Percentiles rank a stretch among this genome's conserved stretches.
These are phyloP conservation scores for Termitomyces titanicus DNA, from an alignment of 768 basidiomycete species.

Conservation along the genomic window DNA sequence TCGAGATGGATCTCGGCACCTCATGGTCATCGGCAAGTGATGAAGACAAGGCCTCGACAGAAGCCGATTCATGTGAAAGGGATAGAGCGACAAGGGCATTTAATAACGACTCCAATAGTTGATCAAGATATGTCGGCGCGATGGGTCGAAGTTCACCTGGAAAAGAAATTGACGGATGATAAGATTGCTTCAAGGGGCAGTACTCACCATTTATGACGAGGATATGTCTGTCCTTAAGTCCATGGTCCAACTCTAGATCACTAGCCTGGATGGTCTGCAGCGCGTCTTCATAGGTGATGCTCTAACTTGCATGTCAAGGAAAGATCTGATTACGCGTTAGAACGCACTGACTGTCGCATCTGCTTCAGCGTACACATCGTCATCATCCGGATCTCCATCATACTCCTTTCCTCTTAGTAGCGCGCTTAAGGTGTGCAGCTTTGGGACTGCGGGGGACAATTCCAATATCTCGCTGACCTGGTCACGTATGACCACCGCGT, in stretches of 20 bases:
- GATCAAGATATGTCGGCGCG: slow-evolving; percentile 57
- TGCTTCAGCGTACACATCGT: slow-evolving; percentile 19
- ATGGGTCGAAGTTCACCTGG: slow-evolving; percentile 75
- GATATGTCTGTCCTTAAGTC: slow-evolving; percentile 65
- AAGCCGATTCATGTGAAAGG: slow-evolving; percentile 46
- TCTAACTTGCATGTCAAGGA: not conserved
- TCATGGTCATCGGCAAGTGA: slow-evolving; percentile 73
- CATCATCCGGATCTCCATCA: slow-evolving; percentile 59
- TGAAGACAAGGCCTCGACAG: slow-evolving; percentile 55
- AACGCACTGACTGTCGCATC: slow-evolving; percentile 8
- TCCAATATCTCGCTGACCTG: slow-evolving; percentile 85
- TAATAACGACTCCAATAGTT: slow-evolving; percentile 72
- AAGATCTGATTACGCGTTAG: not conserved
- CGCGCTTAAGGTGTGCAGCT: slow-evolving; percentile 58
- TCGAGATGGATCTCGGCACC: slow-evolving; percentile 53
- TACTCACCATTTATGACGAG: slow-evolving; percentile 64
- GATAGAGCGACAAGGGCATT: slow-evolving; percentile 67
- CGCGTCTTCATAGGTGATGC: slow-evolving; percentile 60
- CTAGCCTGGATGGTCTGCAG: slow-evolving; percentile 74
- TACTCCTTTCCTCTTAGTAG: slow-evolving; percentile 68
- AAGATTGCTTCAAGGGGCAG: not conserved
- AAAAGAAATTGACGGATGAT: not conserved
- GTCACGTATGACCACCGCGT: slow-evolving; percentile 68
- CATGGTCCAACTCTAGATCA: slow-evolving; percentile 64
- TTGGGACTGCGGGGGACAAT: slow-evolving; percentile 72